These are phyloP conservation scores for Ajuga chamaepitys DNA, from an alignment of 257 asterid genomes.

Conservation along the genomic window DNA sequence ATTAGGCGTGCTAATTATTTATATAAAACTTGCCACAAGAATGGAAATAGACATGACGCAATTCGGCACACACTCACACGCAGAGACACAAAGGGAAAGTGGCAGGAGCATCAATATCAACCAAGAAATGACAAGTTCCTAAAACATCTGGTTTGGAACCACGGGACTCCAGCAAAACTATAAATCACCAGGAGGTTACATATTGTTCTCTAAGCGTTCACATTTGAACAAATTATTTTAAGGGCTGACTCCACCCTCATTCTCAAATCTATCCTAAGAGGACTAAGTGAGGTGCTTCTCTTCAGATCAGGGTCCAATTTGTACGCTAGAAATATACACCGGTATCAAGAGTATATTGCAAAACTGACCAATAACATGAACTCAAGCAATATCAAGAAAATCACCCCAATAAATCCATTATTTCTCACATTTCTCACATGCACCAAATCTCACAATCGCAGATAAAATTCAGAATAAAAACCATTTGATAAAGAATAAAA, in stretches of 20 bases:
- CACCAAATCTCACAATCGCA: not conserved
- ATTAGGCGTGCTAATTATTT: not conserved
- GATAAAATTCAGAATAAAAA: not conserved
- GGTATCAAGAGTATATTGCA: not conserved
- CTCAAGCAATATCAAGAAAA: not conserved
- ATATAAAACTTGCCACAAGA: not conserved
- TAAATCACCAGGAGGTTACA: not conserved
- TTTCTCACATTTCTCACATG: not conserved
- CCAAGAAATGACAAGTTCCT: no score
- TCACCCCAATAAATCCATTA: not conserved
- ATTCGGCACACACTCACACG: not conserved
- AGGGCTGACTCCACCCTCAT: not conserved
- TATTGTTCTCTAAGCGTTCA: no score
- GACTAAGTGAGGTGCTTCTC: not conserved
- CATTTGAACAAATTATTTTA: no score
- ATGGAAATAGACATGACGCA: not conserved
- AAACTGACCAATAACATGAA: not conserved
- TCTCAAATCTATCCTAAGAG: not conserved
- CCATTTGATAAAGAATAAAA: not conserved
- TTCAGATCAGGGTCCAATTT: not conserved
- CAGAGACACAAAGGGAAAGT: not conserved
- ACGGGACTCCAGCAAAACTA: not conserved
- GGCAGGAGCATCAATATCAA: no score
- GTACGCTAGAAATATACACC: not conserved
- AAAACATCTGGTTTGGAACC: not conserved